Evolutionary conservation across 768 basidiomycete genomes (phyloP), one percentile per base, ranked within the genome.

Genomic region (Leccinellum albellum): DNA sequence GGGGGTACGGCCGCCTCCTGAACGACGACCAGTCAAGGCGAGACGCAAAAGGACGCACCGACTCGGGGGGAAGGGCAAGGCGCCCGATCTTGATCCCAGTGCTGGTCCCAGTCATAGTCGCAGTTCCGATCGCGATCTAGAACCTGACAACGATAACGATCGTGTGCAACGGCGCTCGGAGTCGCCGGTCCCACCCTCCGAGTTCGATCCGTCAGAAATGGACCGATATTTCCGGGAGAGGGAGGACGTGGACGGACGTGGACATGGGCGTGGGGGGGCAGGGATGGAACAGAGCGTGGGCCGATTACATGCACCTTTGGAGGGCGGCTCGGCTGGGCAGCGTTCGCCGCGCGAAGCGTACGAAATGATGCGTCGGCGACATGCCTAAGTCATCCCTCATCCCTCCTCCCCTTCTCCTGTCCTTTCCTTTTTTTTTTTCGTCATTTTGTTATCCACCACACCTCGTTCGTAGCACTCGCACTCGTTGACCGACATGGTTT

Each of bases 21-120:
- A 84, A 54, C 76, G 77, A 26, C 83, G 76, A 50, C 82, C 84
- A 3, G 76, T 85, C 13, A 91, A 88, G 66, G 94, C 91, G 12
- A 82, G 76, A 62, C 75, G 94, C 57, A 94, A 91, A 67, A 81
- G 94, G 45, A 84, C 80, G 12, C 86, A 88, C 61, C 79, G 80
- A 14, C 70, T 92, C 21, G 83, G 86, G 0, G 76, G 64, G 15
- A 55, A 60, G 21, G 62, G 33, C 40, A 37, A 6, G 33, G 28
- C 12, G 13, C 7, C 55, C 20, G 51, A 24, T 15, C 40, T 52
- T 4, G 23, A 32, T 35, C 45, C 59, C 51, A 12, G 40, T 6
- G 40, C 12, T 20, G 40, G 40, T 42, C n/a, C 23, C 23, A 46
- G 45, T 15, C 23, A 17, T 24, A 24, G 23, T 46, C 23, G 45